Percentiles rank a stretch among this genome's conserved stretches.
Conservation (phyloP, 352 stramenopile species). For the Globisporangium megalacanthum region DNA sequence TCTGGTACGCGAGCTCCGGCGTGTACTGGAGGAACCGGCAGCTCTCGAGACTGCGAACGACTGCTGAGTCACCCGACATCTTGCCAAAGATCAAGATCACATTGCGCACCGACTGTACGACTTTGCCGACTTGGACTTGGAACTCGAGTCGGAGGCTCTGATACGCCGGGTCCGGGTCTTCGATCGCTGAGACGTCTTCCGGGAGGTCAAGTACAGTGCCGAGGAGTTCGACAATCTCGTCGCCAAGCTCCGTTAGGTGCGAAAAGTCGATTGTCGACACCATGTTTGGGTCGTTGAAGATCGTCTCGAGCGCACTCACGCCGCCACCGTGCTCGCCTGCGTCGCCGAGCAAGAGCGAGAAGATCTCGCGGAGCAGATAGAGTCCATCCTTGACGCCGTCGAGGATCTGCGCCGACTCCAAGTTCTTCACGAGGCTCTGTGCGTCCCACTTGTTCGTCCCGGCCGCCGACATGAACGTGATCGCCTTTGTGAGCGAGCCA, state of each 20-base stretch:
- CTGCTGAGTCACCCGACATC: slow-evolving; percentile 47
- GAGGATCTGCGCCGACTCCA: slow-evolving; percentile 53
- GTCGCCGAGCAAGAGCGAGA: slow-evolving; percentile 59
- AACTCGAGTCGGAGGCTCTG: slow-evolving; percentile 57
- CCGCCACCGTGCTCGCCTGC: slow-evolving; percentile 37
- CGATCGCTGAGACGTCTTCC: slow-evolving; percentile 56
- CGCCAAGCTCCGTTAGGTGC: slow-evolving; percentile 46
- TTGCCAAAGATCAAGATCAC: slow-evolving; percentile 44
- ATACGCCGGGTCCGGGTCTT: slow-evolving; percentile 22
- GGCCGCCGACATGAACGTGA: slow-evolving; percentile 52
- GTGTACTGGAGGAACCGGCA: slow-evolving; percentile 63
- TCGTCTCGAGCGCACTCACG: slow-evolving; percentile 55
- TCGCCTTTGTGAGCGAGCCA: slow-evolving; percentile 61
- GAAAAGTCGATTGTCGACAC: slow-evolving; percentile 53
- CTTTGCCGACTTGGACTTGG: slow-evolving; percentile 59
- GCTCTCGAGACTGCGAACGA: slow-evolving; percentile 43
- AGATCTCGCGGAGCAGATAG: slow-evolving; percentile 57
- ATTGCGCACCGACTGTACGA: slow-evolving; percentile 45
- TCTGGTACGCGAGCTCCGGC: slow-evolving; percentile 58
- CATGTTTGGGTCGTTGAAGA: slow-evolving; percentile 54
- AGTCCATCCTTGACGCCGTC: slow-evolving; percentile 56
- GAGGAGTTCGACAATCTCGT: slow-evolving; percentile 72
- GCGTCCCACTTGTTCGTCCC: slow-evolving; percentile 42
- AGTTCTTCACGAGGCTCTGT: slow-evolving; percentile 45
- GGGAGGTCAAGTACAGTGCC: slow-evolving; percentile 76